phyloP scores from a whole-genome alignment of 139 green algal genomes.

The Chlamydomonas urium region DNA sequence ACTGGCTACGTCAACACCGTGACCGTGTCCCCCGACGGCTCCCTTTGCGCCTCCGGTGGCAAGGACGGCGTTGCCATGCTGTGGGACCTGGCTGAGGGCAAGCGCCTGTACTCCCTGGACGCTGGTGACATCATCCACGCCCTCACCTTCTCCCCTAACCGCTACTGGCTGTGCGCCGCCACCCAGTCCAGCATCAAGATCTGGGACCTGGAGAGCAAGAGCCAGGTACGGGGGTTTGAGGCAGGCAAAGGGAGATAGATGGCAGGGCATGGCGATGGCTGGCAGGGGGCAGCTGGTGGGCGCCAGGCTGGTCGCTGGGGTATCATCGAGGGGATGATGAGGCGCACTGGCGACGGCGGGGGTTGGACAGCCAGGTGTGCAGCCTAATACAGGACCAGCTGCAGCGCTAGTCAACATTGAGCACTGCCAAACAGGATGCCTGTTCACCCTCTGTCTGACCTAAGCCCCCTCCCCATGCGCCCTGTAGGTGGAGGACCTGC shows the following conservation, averaged over 20 bases:
- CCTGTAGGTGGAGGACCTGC: conserved; percentile 86
- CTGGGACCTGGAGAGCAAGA: conserved; percentile 91
- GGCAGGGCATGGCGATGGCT: no score
- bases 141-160: conserved; percentile 97
- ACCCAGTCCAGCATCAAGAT: conserved; percentile 91
- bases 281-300: no score
- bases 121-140: conserved; percentile 96
- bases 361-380: no score
- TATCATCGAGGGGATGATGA: no score
- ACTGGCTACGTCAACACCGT: conserved; percentile 95
- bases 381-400: no score
- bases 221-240: no score
- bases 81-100: conserved; percentile 98
- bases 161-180: conserved; percentile 98
- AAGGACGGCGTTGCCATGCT: conserved; percentile 99
- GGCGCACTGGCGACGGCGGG: no score
- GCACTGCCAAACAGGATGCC: no score
- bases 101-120: conserved; percentile 97
- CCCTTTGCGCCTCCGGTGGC: conserved; percentile 95
- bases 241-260: no score
- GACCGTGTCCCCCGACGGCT: conserved; percentile 98
- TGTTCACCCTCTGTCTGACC: no score
- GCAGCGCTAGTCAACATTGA: no score
- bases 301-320: no score
- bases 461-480: neutral